Percentiles rank a stretch among this genome's conserved stretches.
phyloP scores from a whole-genome alignment of 2,329 filamentous ascomycete genomes.

The Xylaria sp. region DNA sequence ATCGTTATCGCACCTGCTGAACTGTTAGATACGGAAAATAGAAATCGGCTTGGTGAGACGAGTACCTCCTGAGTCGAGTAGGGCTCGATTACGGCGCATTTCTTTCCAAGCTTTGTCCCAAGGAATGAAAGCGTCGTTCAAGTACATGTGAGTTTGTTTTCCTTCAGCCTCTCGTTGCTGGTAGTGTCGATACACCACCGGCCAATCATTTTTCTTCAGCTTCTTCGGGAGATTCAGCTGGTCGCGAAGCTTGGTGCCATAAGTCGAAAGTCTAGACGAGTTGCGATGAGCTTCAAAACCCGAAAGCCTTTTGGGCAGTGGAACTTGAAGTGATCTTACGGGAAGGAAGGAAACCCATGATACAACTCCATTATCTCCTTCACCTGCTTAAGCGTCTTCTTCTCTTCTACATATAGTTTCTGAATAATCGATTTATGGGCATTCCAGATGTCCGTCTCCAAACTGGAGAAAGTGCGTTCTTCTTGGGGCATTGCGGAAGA shows the following conservation, averaged over 20 bases:
- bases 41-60: not conserved
- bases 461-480: not conserved
- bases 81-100: not conserved
- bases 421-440: not conserved
- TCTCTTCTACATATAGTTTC: not conserved
- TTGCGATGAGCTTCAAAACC: not conserved
- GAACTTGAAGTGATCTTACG: not conserved
- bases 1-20: not conserved
- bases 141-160: not conserved
- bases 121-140: not conserved
- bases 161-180: not conserved
- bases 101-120: constrained; percentile 10
- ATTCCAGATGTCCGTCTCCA: not conserved
- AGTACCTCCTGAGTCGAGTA: not conserved
- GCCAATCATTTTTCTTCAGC: constrained; percentile 27
- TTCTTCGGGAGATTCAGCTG: constrained; percentile 27
- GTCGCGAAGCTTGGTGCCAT: constrained; percentile 26
- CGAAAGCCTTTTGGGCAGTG: not conserved
- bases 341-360: not conserved
- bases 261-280: constrained; percentile 18
- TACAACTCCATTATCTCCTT: not conserved
- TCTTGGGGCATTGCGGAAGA: not conserved
- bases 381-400: not conserved
- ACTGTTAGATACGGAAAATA: not conserved
- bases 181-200: constrained; percentile 15